phyloP scores from a whole-genome alignment of 768 basidiomycete genomes.

The Lentinula boryana region DNA sequence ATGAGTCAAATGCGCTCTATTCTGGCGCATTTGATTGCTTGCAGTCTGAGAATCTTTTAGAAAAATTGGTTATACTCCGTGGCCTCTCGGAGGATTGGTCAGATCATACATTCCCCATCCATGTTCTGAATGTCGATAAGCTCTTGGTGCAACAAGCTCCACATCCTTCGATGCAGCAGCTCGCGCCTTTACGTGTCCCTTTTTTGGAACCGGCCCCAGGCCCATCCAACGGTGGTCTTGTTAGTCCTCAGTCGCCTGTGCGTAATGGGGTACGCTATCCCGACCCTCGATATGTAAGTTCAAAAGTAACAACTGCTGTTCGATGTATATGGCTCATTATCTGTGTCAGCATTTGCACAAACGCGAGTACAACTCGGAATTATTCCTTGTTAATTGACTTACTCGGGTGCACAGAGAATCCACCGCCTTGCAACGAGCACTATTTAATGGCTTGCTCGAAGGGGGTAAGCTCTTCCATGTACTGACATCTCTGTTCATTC shows the following conservation, averaged over 20 bases:
- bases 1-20: conserved; percentile 48
- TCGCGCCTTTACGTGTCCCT: conserved; percentile 42
- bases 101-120: conserved; percentile 42
- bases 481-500: not conserved
- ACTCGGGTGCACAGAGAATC: conserved; percentile 44
- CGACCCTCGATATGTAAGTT: conserved; percentile 59
- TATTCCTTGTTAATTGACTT: not conserved
- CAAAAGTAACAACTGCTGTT: not conserved
- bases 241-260: conserved; percentile 57
- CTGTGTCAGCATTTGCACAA: conserved; percentile 62
- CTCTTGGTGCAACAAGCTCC: conserved; percentile 36
- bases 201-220: conserved; percentile 33
- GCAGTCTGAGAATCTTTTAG: conserved; percentile 54
- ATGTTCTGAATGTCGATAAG: conserved; percentile 46
- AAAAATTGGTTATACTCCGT: conserved; percentile 61
- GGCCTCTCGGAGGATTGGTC: conserved; percentile 35
- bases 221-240: conserved; percentile 47
- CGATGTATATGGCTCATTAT: not conserved
- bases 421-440: conserved; percentile 81
- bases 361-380: conserved; percentile 37
- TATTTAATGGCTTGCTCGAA: conserved; percentile 82
- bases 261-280: conserved; percentile 36
- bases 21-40: conserved; percentile 49
- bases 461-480: conserved; percentile 38
- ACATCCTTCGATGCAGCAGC: conserved; percentile 17